phyloP scores from a whole-genome alignment of 352 stramenopile species.

The Globisporangium paddicum region DNA sequence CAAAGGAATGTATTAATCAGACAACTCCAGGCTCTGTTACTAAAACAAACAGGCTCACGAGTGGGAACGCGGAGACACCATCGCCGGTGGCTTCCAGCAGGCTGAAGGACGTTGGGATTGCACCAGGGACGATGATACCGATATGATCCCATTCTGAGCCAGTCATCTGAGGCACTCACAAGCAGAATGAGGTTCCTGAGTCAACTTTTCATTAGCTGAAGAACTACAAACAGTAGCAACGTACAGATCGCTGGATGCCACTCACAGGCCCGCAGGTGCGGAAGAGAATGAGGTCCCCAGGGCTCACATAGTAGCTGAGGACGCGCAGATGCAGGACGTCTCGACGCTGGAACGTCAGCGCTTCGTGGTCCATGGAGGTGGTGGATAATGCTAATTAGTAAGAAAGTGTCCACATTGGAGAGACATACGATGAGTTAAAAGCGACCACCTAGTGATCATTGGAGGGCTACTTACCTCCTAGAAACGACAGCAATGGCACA shows the following conservation, averaged over 20 bases:
- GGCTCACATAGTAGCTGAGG: constrained; percentile 39
- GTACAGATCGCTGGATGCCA: constrained; percentile 41
- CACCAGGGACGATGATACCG: constrained; percentile 35
- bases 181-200: too few relatives aligned
- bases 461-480: constrained; percentile 31
- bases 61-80: constrained; percentile 42
- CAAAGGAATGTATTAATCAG: background rate
- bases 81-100: constrained; percentile 62
- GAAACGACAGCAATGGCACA: constrained; percentile 44
- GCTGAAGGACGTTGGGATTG: constrained; percentile 18
- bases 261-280: constrained; percentile 43
- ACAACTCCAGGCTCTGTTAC: background rate
- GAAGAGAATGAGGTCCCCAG: constrained; percentile 59
- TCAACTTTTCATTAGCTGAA: background rate
- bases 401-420: background rate
- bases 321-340: constrained; percentile 64
- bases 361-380: constrained; percentile 25
- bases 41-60: constrained; percentile 20
- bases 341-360: constrained; percentile 18
- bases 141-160: constrained; percentile 68
- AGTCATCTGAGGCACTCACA: constrained; percentile 26
- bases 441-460: background rate
- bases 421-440: background rate
- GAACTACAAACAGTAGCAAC: background rate
- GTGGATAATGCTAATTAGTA: constrained; percentile 27